Evolutionary conservation across 495 filamentous ascomycete genomes (phyloP), one percentile per base, ranked within the genome.

Genomic region (Aspergillus sclerotiicarbonarius): DNA sequence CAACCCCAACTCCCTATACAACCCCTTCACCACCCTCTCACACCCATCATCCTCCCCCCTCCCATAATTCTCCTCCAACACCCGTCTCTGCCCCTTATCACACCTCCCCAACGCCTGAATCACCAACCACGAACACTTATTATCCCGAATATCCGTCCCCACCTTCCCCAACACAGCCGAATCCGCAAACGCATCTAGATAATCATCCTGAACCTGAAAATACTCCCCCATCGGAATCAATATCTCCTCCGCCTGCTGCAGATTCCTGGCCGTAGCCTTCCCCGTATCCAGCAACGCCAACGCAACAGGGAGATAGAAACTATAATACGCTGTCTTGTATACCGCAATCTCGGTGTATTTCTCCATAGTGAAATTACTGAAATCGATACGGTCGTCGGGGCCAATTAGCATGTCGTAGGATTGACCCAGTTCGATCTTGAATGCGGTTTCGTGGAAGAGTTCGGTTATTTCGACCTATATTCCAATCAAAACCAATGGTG

Each of bases 261-360:
- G 80, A 74, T 94, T 93, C 64, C 82, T 76, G 6, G 82, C 78
- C 0, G 89, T 89, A 12, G 90, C 90, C 43, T 88, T 72, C 52
- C 87, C 82, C 61, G 89, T 79, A 65, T 87, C 83, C 73, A 87
- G 74, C 55, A 96, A 74, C 0, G 91, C 85, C 12, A 96, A 80
- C 4, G 87, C 89, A n/a, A 96, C 89, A 20, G 92, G 91, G 4
- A 96, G 85, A 75, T 95, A 96, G 79, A 96, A 95, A 61, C 80
- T 87, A 76, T 96, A 96, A 75, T 90, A 96, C n/a, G 92, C 91
- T 19, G 92, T 96, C 80, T 96, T 96, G 82, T 88, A 90, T 71
- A 87, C 86, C 66, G 93, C 90, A 69, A 96, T 96, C 77, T 93
- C 94, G 60, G 71, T 82, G 77, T 92, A 92, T 73, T 92, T 94